phyloP scores from a whole-genome alignment of 1,284 basidiomycete species.

The Puccinia coronata region DNA sequence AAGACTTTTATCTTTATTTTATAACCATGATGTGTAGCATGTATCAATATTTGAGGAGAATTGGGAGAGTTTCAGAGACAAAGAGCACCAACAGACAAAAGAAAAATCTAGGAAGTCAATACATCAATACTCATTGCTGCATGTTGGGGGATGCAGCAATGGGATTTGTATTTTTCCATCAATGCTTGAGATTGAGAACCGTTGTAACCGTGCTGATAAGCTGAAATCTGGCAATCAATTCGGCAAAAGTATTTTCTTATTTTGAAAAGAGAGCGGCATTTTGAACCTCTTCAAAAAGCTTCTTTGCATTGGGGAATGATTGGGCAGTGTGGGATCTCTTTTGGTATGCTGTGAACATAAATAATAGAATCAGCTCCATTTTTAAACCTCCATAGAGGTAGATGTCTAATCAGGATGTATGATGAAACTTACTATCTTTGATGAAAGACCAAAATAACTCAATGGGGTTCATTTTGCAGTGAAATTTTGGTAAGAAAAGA shows the following conservation, averaged over 20 bases:
- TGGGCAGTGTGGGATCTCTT: background rate
- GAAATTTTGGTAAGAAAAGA: background rate
- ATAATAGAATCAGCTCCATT: background rate
- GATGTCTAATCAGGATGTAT: too few species aligned
- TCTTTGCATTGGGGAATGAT: slow-evolving; percentile 15
- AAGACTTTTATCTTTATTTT: too few species aligned
- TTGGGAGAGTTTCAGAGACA: background rate
- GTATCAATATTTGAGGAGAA: too few species aligned
- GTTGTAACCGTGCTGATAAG: too few species aligned
- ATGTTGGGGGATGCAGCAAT: too few species aligned
- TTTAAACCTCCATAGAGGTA: too few species aligned
- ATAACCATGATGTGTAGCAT: too few species aligned
- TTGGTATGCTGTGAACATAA: background rate
- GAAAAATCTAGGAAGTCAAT: background rate
- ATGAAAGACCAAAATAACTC: background rate
- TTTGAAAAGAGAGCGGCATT: background rate
- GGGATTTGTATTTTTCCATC: too few species aligned
- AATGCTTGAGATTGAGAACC: slow-evolving; percentile 1
- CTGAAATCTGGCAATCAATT: too few species aligned
- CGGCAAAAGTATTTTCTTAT: slow-evolving; percentile 27
- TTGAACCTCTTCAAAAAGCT: slow-evolving; percentile 8
- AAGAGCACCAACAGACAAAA: too few species aligned
- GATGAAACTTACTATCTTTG: too few species aligned
- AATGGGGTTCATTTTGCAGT: background rate
- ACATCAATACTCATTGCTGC: too few species aligned